Base-by-base conservation (phyloP, 306 rosid genomes). In the Lathyrus aphaca region DNA sequence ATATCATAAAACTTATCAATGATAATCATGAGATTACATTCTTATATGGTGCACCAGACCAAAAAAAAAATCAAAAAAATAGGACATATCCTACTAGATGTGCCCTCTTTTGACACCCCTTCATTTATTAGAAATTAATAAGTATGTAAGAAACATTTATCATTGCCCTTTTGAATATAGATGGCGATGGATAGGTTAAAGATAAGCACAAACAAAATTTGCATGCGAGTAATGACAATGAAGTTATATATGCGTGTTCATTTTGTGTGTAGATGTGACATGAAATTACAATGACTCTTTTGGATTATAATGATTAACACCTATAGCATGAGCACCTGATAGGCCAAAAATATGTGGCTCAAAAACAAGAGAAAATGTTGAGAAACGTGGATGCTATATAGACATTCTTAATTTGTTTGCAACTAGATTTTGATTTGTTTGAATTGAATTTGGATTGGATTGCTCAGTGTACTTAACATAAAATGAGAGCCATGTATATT, bases 291-390 rank as follows among this genome's bases (percentile, higher is more conserved):
- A 42, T 42, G 82, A 78, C 77, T 27, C 44, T 66, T 58, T 29
- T 48, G 74, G 78, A 72, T 66, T 23, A 42, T 77, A 72, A 76
- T 76, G 4, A 7, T 6, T 15, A 12, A 66, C n/a, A 15, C 3
- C 16, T 53, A 37, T 4, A 14, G 4, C 35, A n/a, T 10, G 19
- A 19, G 64, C 46, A 46, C 37, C 4, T 18, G 25, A 27, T 51
- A 71, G 63, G 55, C 8, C 15, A 59, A 11, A 57, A 73, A 78
- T 56, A 2, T 68, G 82, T 73, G 82, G 79, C 72, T 73, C 48
- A 60, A 43, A 73, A 72, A 17, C n/a, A 17, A 57, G 9, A 10
- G 29, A 3, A 58, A 66, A 10, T 66, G 43, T 32, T 53, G 3
- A 59, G 46, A 42, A 67, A 73, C 78, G 82, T 72, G 78, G 74